Percentiles rank a stretch among this genome's conserved stretches.
Evolutionary conservation across 805 yeast genomes (phyloP).

Genomic region (Candida montana): DNA sequence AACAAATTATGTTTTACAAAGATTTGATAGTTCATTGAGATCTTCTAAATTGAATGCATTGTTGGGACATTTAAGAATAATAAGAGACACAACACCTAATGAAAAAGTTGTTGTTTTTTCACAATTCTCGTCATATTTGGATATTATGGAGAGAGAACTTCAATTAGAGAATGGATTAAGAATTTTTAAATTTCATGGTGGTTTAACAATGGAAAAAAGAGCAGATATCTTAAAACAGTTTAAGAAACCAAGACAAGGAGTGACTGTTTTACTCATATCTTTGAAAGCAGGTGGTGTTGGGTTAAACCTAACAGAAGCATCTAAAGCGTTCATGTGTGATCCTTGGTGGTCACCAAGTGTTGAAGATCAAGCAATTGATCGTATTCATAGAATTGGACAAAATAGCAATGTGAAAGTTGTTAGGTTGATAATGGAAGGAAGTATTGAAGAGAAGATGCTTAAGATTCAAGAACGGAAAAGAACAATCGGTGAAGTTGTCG

Average conservation of each 20-base stretch:
- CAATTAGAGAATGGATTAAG: slow-evolving; percentile 41
- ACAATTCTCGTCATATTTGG: slow-evolving; percentile 80
- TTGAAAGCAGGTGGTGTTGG: slow-evolving; percentile 96
- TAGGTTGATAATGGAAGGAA: slow-evolving; percentile 74
- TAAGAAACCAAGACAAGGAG: slow-evolving; percentile 26
- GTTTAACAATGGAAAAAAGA: slow-evolving; percentile 62
- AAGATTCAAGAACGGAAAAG: slow-evolving; percentile 81
- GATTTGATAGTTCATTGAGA: slow-evolving; percentile 30
- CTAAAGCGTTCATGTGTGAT: slow-evolving; percentile 84
- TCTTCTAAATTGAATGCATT: slow-evolving; percentile 75
- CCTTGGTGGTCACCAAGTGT: slow-evolving; percentile 97
- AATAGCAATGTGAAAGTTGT: slow-evolving; percentile 61
- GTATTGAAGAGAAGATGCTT: slow-evolving; percentile 86
- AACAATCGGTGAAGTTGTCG: slow-evolving; percentile 75
- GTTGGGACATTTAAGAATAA: slow-evolving; percentile 47
- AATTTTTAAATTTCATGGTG: slow-evolving; percentile 77
- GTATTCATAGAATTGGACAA: slow-evolving; percentile 91
- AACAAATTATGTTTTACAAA: slow-evolving; percentile 9
- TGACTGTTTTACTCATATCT: slow-evolving; percentile 59
- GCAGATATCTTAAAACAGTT: slow-evolving; percentile 56
- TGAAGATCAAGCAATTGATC: slow-evolving; percentile 87
- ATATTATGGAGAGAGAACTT: slow-evolving; percentile 63
- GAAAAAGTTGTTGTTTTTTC: slow-evolving; percentile 85
- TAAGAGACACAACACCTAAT: slow-evolving; percentile 51
- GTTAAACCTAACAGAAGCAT: slow-evolving; percentile 77